phyloP scores from a whole-genome alignment of 352 stramenopile genomes.

The Labyrinthula sp. region DNA sequence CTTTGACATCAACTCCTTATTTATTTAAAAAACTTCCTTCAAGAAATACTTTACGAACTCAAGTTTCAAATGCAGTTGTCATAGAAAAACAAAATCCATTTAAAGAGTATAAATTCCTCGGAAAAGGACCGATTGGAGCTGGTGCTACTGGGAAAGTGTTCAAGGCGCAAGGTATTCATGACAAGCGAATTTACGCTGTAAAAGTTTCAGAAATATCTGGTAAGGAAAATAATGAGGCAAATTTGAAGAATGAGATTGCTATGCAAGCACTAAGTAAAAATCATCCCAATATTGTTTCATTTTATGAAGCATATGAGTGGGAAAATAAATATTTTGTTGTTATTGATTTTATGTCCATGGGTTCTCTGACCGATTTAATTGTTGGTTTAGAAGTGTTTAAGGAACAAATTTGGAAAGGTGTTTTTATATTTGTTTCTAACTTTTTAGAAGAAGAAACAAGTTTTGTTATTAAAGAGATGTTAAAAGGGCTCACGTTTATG shows the following conservation, averaged over 20 bases:
- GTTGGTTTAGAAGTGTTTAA: constrained; percentile 39
- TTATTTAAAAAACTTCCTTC: too few species aligned
- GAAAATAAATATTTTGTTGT: constrained; percentile 48
- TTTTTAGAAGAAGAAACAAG: constrained; percentile 41
- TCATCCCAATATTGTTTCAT: constrained; percentile 42
- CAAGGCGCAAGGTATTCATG: constrained; percentile 32
- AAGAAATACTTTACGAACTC: constrained; percentile 19
- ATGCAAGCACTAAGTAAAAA: constrained; percentile 39
- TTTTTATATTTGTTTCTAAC: too few species aligned
- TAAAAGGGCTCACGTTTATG: constrained; percentile 39
- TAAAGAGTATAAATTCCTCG: constrained; percentile 34
- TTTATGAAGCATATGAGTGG: constrained; percentile 37
- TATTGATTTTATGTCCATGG: constrained; percentile 73
- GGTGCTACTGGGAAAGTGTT: constrained; percentile 43
- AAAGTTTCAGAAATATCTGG: constrained; percentile 38
- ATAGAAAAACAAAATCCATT: constrained; percentile 39
- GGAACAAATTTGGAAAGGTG: constrained; percentile 38
- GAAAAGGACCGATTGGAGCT: constrained; percentile 39
- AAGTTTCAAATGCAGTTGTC: constrained; percentile 31
- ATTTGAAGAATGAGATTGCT: constrained; percentile 46
- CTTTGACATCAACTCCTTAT: too few species aligned
- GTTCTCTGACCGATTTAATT: constrained; percentile 66
- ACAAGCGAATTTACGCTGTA: constrained; percentile 36
- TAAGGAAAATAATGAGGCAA: too few species aligned
- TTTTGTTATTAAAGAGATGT: constrained; percentile 37